These are phyloP conservation scores for Chaetomiaceae sp. DNA, from an alignment of 2,329 filamentous ascomycete species.

Conservation along the genomic window DNA sequence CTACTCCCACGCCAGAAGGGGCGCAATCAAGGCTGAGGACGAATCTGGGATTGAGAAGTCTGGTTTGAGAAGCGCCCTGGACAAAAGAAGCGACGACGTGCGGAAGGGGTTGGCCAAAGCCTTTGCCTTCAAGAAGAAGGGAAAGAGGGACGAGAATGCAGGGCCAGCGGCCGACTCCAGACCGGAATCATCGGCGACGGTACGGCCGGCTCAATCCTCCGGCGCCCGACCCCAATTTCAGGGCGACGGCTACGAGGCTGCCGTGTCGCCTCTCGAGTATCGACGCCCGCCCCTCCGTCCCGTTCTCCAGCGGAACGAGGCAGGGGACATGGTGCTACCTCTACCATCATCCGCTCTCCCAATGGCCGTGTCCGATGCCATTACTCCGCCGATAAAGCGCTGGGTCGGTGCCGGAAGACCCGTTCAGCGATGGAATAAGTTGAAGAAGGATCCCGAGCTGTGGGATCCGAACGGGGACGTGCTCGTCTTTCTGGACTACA, in stretches of 20 bases:
- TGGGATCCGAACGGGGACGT: conserved; percentile 60
- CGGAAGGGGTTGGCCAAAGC: conserved; percentile 50
- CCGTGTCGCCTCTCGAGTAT: conserved; percentile 7
- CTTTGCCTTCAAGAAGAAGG: conserved; percentile 48
- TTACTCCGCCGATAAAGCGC: conserved; percentile 42
- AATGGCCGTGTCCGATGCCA: conserved; percentile 37
- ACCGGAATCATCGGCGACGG: conserved; percentile 36
- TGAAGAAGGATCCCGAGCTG: conserved; percentile 55
- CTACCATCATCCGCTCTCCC: conserved; percentile 41
- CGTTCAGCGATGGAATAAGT: conserved; percentile 51
- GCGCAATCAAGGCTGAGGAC: conserved; percentile 45
- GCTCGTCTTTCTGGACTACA: conserved; percentile 49
- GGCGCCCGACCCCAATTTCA: conserved; percentile 23
- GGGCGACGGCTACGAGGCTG: conserved; percentile 20
- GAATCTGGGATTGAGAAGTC: conserved; percentile 52
- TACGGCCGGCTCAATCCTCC: conserved; percentile 28
- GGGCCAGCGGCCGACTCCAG: conserved; percentile 29
- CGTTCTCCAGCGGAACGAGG: conserved; percentile 25
- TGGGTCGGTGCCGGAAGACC: conserved; percentile 49
- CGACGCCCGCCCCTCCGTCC: conserved; percentile 5
- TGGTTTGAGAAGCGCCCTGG: conserved; percentile 46
- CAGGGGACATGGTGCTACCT: conserved; percentile 28
- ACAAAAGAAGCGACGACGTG: conserved; percentile 53
- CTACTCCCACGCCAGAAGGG: conserved; percentile 40
- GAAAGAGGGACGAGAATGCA: conserved; percentile 27